phyloP scores from a whole-genome alignment of 495 filamentous ascomycete genomes.

The Sphaerosporella brunnea region DNA sequence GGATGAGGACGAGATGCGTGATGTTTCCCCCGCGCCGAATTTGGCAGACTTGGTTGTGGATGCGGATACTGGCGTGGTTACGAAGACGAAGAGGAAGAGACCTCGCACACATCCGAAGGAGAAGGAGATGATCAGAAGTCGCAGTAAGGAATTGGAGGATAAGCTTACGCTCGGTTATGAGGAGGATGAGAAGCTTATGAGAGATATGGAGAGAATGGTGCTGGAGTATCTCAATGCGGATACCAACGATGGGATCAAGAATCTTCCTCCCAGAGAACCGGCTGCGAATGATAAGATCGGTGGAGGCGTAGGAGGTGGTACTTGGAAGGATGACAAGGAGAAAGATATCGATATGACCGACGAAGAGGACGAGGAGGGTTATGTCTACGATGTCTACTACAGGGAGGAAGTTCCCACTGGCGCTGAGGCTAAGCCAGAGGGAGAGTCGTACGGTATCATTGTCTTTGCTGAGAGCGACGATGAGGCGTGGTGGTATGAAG shows the following conservation, averaged over 20 bases:
- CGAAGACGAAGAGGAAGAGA: conserved; percentile 7
- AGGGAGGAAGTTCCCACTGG: conserved; percentile 18
- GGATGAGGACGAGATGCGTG: neutral
- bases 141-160: neutral
- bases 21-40: neutral
- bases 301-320: conserved; percentile 22
- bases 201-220: conserved; percentile 21
- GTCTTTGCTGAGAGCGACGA: conserved; percentile 23
- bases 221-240: conserved; percentile 22
- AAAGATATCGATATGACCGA: conserved; percentile 7
- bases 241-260: conserved; percentile 13
- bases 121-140: conserved; percentile 11
- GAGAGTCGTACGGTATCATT: conserved; percentile 22
- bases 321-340: conserved; percentile 19
- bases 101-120: conserved; percentile 22
- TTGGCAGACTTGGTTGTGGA: too few relatives aligned
- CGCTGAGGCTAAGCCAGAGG: conserved; percentile 3
- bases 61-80: conserved; percentile 3
- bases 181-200: conserved; percentile 10
- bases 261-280: conserved; percentile 10
- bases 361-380: conserved; percentile 21
- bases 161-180: conserved; percentile 4
- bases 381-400: conserved; percentile 25
- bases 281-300: conserved; percentile 13
- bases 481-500: conserved; percentile 27